Evolutionary conservation across 257 asterid species (phyloP).

Genomic region (Striga asiatica): DNA sequence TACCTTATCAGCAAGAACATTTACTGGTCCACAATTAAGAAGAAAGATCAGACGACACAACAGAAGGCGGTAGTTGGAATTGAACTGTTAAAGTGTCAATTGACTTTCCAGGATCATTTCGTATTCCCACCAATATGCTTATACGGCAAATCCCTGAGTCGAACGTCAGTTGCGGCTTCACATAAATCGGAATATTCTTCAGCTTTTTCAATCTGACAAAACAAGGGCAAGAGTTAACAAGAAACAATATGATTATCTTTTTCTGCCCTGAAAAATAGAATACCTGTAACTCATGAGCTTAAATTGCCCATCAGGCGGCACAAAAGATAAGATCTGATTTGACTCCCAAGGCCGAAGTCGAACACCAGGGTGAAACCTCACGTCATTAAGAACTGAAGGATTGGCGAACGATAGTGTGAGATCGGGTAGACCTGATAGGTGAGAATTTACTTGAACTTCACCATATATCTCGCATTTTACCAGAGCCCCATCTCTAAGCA

Average conservation of each 20-base stretch:
- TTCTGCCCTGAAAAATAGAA: constrained; percentile 10
- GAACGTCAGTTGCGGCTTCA: constrained; percentile 77
- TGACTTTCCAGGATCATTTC: constrained; percentile 75
- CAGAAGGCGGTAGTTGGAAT: constrained; percentile 70
- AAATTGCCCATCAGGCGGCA: constrained; percentile 94
- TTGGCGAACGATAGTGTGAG: constrained; percentile 84
- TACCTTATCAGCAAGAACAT: constrained; percentile 87
- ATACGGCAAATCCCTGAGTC: constrained; percentile 81
- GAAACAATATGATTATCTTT: no score
- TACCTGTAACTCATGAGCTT: constrained; percentile 98
- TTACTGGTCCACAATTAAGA: constrained; percentile 78
- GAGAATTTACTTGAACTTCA: constrained; percentile 84
- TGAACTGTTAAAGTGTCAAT: constrained; percentile 69
- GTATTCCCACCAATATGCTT: constrained; percentile 70
- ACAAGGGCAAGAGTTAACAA: background rate
- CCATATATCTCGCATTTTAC: constrained; percentile 94
- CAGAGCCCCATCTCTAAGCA: constrained; percentile 65
- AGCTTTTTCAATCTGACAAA: constrained; percentile 50
- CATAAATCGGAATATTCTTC: constrained; percentile 81
- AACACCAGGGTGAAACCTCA: constrained; percentile 91
- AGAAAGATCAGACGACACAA: constrained; percentile 64
- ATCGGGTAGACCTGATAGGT: constrained; percentile 93
- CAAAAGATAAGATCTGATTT: constrained; percentile 75
- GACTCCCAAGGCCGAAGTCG: constrained; percentile 91
- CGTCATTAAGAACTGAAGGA: constrained; percentile 75